Conservation (phyloP, 257 asterid species). For the Solanum tacnaense region DNA sequence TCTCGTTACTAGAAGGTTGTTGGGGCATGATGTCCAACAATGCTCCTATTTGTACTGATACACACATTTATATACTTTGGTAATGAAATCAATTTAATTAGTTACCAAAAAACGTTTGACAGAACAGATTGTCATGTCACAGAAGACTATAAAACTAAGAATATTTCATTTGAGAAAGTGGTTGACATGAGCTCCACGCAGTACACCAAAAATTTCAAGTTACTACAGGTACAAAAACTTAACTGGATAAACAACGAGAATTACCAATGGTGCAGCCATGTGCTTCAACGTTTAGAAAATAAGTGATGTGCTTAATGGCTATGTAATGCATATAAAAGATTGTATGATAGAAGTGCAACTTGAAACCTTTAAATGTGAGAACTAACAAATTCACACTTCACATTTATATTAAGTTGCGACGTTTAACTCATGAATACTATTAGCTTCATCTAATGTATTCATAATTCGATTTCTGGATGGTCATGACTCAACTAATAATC, state of each 20-base stretch:
- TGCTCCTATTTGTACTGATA: too few relatives aligned
- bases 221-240: background rate
- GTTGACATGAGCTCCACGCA: background rate
- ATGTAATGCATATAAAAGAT: background rate
- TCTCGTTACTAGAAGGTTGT: too few relatives aligned
- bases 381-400: background rate
- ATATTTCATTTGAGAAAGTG: background rate
- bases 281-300: background rate
- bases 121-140: background rate
- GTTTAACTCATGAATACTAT: background rate
- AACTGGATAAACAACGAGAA: background rate
- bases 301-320: background rate
- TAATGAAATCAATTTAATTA: too few relatives aligned
- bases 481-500: background rate
- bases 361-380: background rate
- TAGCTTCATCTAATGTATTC: background rate
- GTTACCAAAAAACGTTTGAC: background rate
- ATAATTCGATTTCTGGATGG: background rate
- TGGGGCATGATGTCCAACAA: too few relatives aligned
- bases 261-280: background rate
- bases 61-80: too few relatives aligned
- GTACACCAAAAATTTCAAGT: background rate
- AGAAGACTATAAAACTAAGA: background rate
- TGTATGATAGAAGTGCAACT: background rate
- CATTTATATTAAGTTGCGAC: background rate